These are phyloP conservation scores for Entomortierella beljakovae DNA, from an alignment of 192 early-diverging fungal species.

Conservation along the genomic window DNA sequence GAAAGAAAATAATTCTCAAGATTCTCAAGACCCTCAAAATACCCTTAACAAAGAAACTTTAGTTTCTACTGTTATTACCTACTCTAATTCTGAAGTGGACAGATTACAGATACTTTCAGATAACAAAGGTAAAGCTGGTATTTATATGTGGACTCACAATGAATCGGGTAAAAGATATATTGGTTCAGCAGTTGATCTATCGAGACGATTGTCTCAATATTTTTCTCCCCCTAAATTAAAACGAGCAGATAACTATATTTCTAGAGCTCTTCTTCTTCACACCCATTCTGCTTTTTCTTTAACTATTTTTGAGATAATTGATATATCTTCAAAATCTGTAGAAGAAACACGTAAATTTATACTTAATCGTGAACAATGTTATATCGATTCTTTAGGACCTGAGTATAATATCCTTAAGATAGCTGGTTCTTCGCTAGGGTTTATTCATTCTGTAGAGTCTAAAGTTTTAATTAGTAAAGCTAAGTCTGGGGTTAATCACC, in stretches of 20 bases:
- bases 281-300: conserved; percentile 7
- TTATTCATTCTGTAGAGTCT: neutral
- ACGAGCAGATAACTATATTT: neutral
- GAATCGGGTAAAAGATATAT: conserved; percentile 2
- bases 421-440: conserved; percentile 2
- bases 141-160: conserved; percentile 2
- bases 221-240: conserved; percentile 3
- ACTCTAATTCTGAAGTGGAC: neutral
- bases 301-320: conserved; percentile 10
- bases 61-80: neutral
- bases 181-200: neutral
- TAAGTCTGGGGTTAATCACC: neutral
- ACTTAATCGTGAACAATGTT: conserved; percentile 13
- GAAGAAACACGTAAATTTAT: conserved; percentile 15
- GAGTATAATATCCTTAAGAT: conserved; percentile 16
- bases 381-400: conserved; percentile 2
- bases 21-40: too few species aligned
- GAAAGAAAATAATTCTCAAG: too few species aligned
- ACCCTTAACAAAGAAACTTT: too few species aligned
- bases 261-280: conserved; percentile 2
- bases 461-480: neutral
- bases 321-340: conserved; percentile 6
- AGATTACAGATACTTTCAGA: neutral
- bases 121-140: neutral
- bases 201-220: neutral